Base-by-base conservation (phyloP, 257 asterid species). In the Rauvolfia tetraphylla region DNA sequence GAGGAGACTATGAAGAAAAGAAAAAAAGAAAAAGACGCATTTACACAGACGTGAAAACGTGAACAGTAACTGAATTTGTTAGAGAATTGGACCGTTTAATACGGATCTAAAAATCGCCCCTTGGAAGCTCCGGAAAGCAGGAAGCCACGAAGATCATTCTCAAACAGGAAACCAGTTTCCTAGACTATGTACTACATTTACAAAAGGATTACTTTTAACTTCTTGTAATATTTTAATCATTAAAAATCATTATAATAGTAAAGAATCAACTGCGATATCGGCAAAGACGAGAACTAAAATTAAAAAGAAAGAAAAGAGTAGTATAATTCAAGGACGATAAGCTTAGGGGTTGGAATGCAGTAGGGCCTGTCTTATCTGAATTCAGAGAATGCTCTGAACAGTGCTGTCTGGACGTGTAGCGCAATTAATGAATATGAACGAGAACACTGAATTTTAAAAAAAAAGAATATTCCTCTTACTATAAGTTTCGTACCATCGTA, bases 121-220 rank as follows among this genome's bases (percentile, higher is more conserved):
- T 82, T 84, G 74, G n/a, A 41, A 87, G 22, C 79, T 80, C 83
- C 87, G 87, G 48, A 81, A 91, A 77, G 85, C 75, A n/a, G 58
- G 85, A 72, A 34, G 80, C 91, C 90, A 73, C 75, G 53, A 76
- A 68, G 31, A 31, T 9, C 9, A 27, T 8, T 48, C 13, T 17
- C 29, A 51, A 48, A 23, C 11, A 51, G 36, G 59, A 65, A 67
- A 68, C 48, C 27, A 54, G 36, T 63, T 57, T 58, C 17, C 67
- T 29, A 66, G 76, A 17, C 69, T 33, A 14, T 71, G 59, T 9
- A 67, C 34, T 59, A 1, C 36, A 25, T 59, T 27, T 56, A 1
- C 1, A 6, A n/a, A n/a, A n/a, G n/a, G n/a, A n/a, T n/a, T n/a
- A n/a, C n/a, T 46, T 46, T 46, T 46, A 46, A 46, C 57, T 51